Conservation (phyloP, 495 filamentous ascomycete species). For the Hypoxylon lienhwacheense region DNA sequence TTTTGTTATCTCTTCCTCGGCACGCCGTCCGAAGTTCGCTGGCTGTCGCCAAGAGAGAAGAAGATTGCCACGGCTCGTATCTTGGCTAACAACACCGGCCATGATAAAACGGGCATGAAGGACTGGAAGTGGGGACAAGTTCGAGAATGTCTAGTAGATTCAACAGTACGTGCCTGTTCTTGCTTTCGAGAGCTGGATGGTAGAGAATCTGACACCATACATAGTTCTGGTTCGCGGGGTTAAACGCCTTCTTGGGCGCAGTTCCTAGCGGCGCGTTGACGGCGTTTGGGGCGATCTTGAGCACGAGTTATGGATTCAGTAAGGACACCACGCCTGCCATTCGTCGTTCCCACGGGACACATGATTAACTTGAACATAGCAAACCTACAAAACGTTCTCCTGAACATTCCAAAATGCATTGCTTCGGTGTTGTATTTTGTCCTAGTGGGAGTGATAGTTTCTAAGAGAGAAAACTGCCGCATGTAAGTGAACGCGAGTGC, state of each 20-base stretch:
- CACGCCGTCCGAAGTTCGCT: slow-evolving; percentile 38
- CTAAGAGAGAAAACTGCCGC: slow-evolving; percentile 22
- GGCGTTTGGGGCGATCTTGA: slow-evolving; percentile 49
- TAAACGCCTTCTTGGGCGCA: slow-evolving; percentile 47
- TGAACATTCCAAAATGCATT: slow-evolving; percentile 22
- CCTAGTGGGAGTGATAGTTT: slow-evolving; percentile 8
- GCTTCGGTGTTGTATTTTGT: slow-evolving; percentile 12
- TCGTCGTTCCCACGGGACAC: not conserved
- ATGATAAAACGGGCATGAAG: slow-evolving; percentile 26
- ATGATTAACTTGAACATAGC: slow-evolving; percentile 13
- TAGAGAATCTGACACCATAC: too few species aligned
- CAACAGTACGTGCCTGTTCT: slow-evolving; percentile 15
- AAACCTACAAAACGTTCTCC: slow-evolving; percentile 27
- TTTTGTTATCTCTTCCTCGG: slow-evolving; percentile 39
- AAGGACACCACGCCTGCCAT: not conserved
- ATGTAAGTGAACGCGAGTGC: slow-evolving; percentile 6
- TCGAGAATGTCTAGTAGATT: slow-evolving; percentile 32
- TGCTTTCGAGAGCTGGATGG: too few species aligned
- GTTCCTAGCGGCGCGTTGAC: slow-evolving; percentile 53
- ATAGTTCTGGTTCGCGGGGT: slow-evolving; percentile 43
- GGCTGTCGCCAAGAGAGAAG: slow-evolving; percentile 40
- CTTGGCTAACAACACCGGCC: slow-evolving; percentile 34
- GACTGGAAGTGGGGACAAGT: slow-evolving; percentile 40
- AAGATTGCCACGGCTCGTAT: slow-evolving; percentile 37
- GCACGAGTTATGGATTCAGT: slow-evolving; percentile 49